Evolutionary conservation across 2,329 filamentous ascomycete species (phyloP), one percentile per base, ranked within the genome.

Genomic region (Dactylellina drechsleri): DNA sequence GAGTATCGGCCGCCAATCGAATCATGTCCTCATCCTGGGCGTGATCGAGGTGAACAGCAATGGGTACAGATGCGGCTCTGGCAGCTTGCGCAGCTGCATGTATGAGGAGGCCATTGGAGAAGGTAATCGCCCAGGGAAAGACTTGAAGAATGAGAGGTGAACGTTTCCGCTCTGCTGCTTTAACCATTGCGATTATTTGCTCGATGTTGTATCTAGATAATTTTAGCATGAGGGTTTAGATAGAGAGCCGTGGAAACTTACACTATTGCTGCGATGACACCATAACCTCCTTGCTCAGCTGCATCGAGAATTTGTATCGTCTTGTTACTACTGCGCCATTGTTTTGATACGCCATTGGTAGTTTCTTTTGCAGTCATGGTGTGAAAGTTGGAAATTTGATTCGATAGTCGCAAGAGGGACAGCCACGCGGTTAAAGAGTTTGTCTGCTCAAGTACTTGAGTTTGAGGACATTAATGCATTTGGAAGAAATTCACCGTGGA

Each of bases 71-170:
- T 66, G 88, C 87, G 43, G 82, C 83, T 79, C 86, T 84, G 1
- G 86, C 86, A 43, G 87, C 87, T 72, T 85, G 83, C 36, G 86
- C 85, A 2, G 86, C 87, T 6, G 85, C 85, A 75, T 84, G 83
- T 8, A 88, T 85, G 40, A 89, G 84, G 31, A 86, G 80, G 7
- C 84, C 83, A 65, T 86, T 85, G 2, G 88, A 88, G 82, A 90
- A 91, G 76, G 88, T 83, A 61, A 91, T 85, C 0, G 90, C 89
- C 90, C 90, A 92, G 18, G 90, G 90, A 82, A 92, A 92, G 77
- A 92, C 86, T 26, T 90, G 87, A 78, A 92, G 87, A 84, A 92
- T 91, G 72, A 89, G 85, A 0, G 90, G 89, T 0, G 89, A 89
- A 54, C 84, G 84, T 76, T 89, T 89, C 26, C 86, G 85, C 82